phyloP scores from a whole-genome alignment of 495 filamentous ascomycete genomes.

The Penicillium angulare region DNA sequence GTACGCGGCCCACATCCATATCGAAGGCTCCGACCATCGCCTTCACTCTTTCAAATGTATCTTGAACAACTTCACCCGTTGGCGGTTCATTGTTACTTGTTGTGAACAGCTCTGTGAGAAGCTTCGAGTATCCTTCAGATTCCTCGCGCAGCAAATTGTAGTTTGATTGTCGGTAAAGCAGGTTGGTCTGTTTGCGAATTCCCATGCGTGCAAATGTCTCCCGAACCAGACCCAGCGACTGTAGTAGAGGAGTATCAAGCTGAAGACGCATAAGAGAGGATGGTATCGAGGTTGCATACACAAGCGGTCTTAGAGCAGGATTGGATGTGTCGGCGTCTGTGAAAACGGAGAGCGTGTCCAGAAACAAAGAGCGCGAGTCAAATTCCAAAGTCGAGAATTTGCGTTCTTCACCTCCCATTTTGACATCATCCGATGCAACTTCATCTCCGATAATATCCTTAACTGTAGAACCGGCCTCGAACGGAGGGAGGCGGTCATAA shows the following conservation, averaged over 20 bases:
- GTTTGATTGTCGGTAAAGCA: conserved; percentile 92
- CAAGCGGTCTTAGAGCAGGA: conserved; percentile 48
- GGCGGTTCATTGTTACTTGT: conserved; percentile 63
- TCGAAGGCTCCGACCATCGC: conserved; percentile 91
- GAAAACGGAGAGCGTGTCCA: conserved; percentile 76
- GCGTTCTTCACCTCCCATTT: conserved; percentile 29
- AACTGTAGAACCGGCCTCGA: conserved; percentile 68
- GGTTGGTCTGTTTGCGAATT: conserved; percentile 84
- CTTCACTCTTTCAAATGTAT: conserved; percentile 78
- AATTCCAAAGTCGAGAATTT: conserved; percentile 37
- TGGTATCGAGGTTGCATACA: conserved; percentile 69
- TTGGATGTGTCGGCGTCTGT: conserved; percentile 60
- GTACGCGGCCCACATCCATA: conserved; percentile 86
- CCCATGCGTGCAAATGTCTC: conserved; percentile 77
- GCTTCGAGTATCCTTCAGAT: conserved; percentile 89
- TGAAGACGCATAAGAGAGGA: conserved; percentile 71
- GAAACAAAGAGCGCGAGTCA: conserved; percentile 68
- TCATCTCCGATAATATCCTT: conserved; percentile 69
- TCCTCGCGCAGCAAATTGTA: conserved; percentile 96
- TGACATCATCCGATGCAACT: conserved; percentile 38
- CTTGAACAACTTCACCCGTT: conserved; percentile 61
- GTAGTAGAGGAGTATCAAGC: conserved; percentile 74
- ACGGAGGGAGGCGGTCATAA: conserved; percentile 61
- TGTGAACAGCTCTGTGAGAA: conserved; percentile 85
- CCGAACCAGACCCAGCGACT: conserved; percentile 75